These are phyloP conservation scores for Casuarina glauca DNA, from an alignment of 306 rosid species.

Conservation along the genomic window DNA sequence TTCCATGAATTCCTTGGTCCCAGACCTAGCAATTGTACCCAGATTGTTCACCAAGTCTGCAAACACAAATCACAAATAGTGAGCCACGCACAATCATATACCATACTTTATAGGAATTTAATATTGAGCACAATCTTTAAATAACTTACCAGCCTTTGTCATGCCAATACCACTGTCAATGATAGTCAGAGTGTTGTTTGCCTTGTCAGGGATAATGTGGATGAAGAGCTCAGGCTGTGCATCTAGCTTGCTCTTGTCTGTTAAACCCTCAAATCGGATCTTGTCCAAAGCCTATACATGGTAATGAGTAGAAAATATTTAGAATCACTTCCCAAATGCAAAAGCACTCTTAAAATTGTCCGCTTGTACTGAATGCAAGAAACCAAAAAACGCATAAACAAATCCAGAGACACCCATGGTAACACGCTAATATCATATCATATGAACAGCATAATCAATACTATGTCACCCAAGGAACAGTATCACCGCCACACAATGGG, in stretches of 20 bases:
- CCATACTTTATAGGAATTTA: not conserved
- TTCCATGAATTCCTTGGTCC: slow-evolving; percentile 97
- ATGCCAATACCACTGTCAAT: slow-evolving; percentile 93
- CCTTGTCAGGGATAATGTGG: slow-evolving; percentile 82
- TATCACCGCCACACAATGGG: no score
- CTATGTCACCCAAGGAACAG: no score
- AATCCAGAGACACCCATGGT: not conserved
- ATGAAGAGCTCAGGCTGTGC: slow-evolving; percentile 85
- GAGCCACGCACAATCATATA: not conserved
- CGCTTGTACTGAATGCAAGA: no score
- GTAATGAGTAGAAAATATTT: not conserved
- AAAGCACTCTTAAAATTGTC: no score
- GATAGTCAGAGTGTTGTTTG: slow-evolving; percentile 68
- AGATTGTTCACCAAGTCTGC: slow-evolving; percentile 94
- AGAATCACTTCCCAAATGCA: no score
- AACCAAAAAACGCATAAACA: no score
- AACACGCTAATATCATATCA: no score
- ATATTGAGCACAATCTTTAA: not conserved
- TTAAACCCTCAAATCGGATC: slow-evolving; percentile 79
- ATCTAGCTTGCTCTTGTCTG: slow-evolving; percentile 97
- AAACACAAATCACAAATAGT: not conserved
- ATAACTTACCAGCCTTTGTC: slow-evolving; percentile 88
- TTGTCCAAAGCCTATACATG: slow-evolving; percentile 75
- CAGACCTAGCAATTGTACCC: slow-evolving; percentile 97
- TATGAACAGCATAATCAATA: no score